Evolutionary conservation across 1,139 yeast genomes (phyloP).

Genomic region (Kodamaea derodonti): DNA sequence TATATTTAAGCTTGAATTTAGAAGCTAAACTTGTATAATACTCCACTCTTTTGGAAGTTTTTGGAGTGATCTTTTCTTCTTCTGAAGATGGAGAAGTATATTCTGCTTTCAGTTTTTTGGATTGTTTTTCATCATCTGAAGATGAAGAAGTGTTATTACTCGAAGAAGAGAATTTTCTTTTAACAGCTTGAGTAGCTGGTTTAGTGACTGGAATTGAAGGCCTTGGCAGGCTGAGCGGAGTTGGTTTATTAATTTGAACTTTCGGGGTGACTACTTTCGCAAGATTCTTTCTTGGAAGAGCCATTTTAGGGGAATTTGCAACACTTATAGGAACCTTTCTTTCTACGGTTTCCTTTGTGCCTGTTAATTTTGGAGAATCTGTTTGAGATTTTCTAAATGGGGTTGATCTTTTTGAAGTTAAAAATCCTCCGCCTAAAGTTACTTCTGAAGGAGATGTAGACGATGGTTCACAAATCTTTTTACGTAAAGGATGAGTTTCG

Average conservation of each 20-base stretch:
- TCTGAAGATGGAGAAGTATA: constrained; percentile 18
- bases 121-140: constrained; percentile 14
- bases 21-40: constrained; percentile 28
- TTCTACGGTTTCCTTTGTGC: constrained; percentile 5
- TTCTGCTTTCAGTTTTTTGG: constrained; percentile 13
- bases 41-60: constrained; percentile 18
- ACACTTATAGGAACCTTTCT: constrained; percentile 4
- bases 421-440: constrained; percentile 21
- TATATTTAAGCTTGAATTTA: constrained; percentile 35
- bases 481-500: constrained; percentile 44
- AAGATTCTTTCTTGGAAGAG: neutral
- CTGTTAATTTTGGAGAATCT: constrained; percentile 16
- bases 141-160: constrained; percentile 16
- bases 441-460: neutral
- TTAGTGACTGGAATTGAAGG: neutral
- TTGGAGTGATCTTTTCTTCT: constrained; percentile 8
- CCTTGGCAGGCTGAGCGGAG: neutral
- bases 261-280: neutral
- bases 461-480: constrained; percentile 25
- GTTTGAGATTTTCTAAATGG: constrained; percentile 19
- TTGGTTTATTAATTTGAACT: neutral
- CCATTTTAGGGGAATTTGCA: constrained; percentile 5
- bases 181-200: constrained; percentile 3
- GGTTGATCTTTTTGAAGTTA: constrained; percentile 9
- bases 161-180: constrained; percentile 15